Conservation (phyloP, 2,329 filamentous ascomycete species). For the Diplodia mutila region DNA sequence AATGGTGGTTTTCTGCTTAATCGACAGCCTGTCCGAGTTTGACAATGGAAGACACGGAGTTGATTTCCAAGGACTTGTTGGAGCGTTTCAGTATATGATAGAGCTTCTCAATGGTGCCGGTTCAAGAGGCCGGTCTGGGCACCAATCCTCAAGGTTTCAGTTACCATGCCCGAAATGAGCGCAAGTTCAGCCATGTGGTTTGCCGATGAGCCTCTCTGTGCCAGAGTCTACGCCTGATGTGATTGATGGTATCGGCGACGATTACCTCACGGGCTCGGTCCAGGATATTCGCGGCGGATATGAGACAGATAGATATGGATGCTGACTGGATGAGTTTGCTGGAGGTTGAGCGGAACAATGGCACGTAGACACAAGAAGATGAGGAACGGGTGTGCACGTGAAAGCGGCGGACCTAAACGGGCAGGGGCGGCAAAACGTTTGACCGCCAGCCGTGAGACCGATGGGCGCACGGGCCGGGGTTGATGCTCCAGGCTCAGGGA, state of each 20-base stretch:
- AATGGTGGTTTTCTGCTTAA: no score
- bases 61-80: no score
- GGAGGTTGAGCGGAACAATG: not conserved
- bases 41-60: no score
- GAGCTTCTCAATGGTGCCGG: no score
- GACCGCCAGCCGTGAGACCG: not conserved
- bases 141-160: no score
- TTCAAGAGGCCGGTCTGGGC: no score
- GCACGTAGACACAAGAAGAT: not conserved
- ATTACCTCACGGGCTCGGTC: not conserved
- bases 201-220: not conserved
- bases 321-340: not conserved
- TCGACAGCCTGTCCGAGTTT: no score
- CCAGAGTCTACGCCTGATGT: not conserved
- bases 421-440: not conserved
- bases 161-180: no score
- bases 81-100: no score
- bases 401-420: no score
- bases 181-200: not conserved
- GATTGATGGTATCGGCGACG: not conserved
- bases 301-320: not conserved
- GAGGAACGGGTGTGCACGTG: no score
- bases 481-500: slow-evolving; percentile 3
- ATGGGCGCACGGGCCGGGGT: not conserved
- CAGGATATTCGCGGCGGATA: not conserved